Evolutionary conservation across 75 land plant genomes (phyloP), one percentile per base, ranked within the genome.

Genomic region (Pseudotsuga menziesii): DNA sequence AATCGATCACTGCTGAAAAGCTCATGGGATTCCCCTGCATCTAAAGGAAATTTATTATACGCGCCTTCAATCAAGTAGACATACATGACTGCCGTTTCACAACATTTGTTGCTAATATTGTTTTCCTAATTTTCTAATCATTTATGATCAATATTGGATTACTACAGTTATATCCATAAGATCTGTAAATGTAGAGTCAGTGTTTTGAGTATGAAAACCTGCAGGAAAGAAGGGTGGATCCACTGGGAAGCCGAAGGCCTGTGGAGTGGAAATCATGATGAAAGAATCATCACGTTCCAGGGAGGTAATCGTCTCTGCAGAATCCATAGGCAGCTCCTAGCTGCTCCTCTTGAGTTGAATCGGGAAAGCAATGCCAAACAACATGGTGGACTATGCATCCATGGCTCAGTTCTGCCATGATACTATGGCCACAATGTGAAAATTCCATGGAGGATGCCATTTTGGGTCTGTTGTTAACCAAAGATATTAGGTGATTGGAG

Each of bases 291-390:
- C 52, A 69, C 8, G 23, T 2, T 19, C 8, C n/a, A 90, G 80
- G 61, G 95, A 92, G 79, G 74, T 94, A 1, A 90, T 94, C 6
- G 15, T 94, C 15, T 80, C 91, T 4, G 89, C 95, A 12, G 98
- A 95, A 19, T 89, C 95, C 56, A 39, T 94, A 15, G 96, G 96
- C 9, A 90, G 86, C 71, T 88, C 96, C 12, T 95, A 94, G 35
- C 55, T 94, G 66, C 64, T 94, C 35, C 87, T 92, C 86, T 78
- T 94, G 74, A 94, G 95, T 32, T 93, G 96, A 23, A 77, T 94
- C 16, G 98, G 78, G 55, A 79, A 86, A 66, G 48, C 78, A 29
- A 44, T 80, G 52, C 86, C 82, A 1, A 64, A 70, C 27, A 80
- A 82, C 36, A 66, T 71, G 55, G 79, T 57, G 52, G 78, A 80